Conservation (phyloP, 257 asterid genomes). For the Lithospermum erythrorhizon region DNA sequence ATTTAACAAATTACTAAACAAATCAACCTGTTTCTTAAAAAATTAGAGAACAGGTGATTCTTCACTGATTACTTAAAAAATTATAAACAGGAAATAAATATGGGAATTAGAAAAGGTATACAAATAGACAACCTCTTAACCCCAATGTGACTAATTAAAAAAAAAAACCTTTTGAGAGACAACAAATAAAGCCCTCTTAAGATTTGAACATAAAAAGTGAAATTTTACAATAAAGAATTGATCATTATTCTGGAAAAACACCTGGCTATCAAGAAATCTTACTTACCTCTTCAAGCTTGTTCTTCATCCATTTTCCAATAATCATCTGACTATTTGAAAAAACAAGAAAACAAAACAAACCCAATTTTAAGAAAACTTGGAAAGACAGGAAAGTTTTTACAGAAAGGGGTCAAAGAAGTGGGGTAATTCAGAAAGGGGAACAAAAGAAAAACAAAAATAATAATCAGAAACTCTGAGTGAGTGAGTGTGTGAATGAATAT, state of each 20-base stretch:
- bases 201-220: not conserved
- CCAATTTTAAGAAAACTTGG: conserved; percentile 19
- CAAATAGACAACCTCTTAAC: conserved; percentile 54
- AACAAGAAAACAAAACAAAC: conserved; percentile 29
- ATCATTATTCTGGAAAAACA: conserved; percentile 72
- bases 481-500: conserved; percentile 65
- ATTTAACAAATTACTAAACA: not conserved
- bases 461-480: conserved; percentile 13
- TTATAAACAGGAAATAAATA: not conserved
- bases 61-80: conserved; percentile 3
- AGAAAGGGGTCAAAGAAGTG: conserved; percentile 88
- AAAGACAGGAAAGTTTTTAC: conserved; percentile 48
- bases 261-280: conserved; percentile 40
- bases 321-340: not conserved
- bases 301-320: conserved; percentile 14
- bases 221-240: conserved; percentile 3
- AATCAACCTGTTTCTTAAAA: conserved; percentile 51
- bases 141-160: conserved; percentile 19
- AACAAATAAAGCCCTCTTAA: conserved; percentile 51
- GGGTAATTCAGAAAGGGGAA: conserved; percentile 44
- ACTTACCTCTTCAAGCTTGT: conserved; percentile 33
- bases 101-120: conserved; percentile 30
- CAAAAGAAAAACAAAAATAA: not conserved
- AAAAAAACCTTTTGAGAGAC: conserved; percentile 32
- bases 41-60: conserved; percentile 43